Percentiles rank a stretch among this genome's conserved stretches.
Evolutionary conservation across 371 early-diverging fungal genomes (phyloP).

Genomic region (Mortierella sp.): DNA sequence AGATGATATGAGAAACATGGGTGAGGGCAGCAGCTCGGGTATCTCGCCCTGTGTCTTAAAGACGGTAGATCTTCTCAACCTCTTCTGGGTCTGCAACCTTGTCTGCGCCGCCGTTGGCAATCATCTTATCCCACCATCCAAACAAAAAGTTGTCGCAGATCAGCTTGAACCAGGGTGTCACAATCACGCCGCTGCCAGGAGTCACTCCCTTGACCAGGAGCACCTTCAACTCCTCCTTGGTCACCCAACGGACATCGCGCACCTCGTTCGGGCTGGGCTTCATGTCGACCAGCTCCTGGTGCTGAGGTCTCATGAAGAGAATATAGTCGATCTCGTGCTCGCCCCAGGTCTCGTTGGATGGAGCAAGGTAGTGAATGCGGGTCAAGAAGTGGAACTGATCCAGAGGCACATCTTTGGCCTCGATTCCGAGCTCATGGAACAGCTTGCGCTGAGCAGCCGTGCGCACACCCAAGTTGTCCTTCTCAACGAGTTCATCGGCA

Average conservation of each 20-base stretch:
- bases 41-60: slow-evolving; percentile 30
- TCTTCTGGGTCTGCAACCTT: slow-evolving; percentile 74
- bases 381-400: slow-evolving; percentile 91
- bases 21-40: neutral
- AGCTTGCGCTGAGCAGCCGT: slow-evolving; percentile 92
- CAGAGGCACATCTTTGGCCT: slow-evolving; percentile 78
- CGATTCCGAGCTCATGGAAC: slow-evolving; percentile 95
- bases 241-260: slow-evolving; percentile 77
- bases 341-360: slow-evolving; percentile 96
- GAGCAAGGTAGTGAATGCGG: slow-evolving; percentile 94
- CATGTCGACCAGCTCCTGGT: slow-evolving; percentile 62
- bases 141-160: slow-evolving; percentile 92
- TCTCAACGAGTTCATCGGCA: slow-evolving; percentile 84
- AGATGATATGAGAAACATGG: neutral
- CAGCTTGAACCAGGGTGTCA: slow-evolving; percentile 97
- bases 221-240: slow-evolving; percentile 77
- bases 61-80: slow-evolving; percentile 79
- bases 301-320: slow-evolving; percentile 79
- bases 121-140: slow-evolving; percentile 92
- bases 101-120: slow-evolving; percentile 59
- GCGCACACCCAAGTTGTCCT: slow-evolving; percentile 81
- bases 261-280: slow-evolving; percentile 88
- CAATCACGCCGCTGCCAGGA: slow-evolving; percentile 56
- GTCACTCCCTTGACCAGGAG: slow-evolving; percentile 75
- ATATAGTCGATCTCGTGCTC: slow-evolving; percentile 92